phyloP scores from a whole-genome alignment of 768 basidiomycete genomes.

The Mycena latifolia region DNA sequence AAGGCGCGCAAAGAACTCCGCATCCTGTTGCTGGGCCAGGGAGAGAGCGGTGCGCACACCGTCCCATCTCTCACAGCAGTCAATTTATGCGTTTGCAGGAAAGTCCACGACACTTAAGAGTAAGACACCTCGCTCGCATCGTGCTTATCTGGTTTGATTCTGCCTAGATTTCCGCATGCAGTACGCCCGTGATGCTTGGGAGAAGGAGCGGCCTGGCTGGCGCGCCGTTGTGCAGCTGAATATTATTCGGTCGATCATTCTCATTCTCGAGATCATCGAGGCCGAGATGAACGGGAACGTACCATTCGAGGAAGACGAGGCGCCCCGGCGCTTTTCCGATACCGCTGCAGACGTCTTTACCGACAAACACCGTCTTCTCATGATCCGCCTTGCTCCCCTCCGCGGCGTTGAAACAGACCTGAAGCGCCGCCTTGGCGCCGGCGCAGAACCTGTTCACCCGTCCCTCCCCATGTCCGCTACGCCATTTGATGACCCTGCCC shows the following conservation, averaged over 20 bases:
- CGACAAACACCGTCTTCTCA: conserved; percentile 65
- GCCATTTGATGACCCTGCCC: conserved; percentile 56
- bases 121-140: conserved; percentile 35
- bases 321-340: conserved; percentile 36
- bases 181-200: conserved; percentile 73
- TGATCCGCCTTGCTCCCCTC: conserved; percentile 73
- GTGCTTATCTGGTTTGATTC: not conserved
- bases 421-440: conserved; percentile 68
- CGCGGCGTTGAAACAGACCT: conserved; percentile 72
- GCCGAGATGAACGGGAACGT: conserved; percentile 61
- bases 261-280: conserved; percentile 72
- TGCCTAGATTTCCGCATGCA: conserved; percentile 77
- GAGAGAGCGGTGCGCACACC: conserved; percentile 68
- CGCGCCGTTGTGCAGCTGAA: conserved; percentile 85
- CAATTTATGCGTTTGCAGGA: conserved; percentile 51
- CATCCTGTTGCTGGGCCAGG: conserved; percentile 73
- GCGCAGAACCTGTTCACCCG: conserved; percentile 51
- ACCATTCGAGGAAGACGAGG: conserved; percentile 51
- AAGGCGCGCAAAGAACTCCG: conserved; percentile 64
- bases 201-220: conserved; percentile 79
- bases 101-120: conserved; percentile 81
- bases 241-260: conserved; percentile 77
- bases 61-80: conserved; percentile 9
- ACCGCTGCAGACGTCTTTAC: conserved; percentile 49
- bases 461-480: conserved; percentile 56